Percentiles rank a stretch among this genome's conserved stretches.
Conservation (phyloP, 331 rosid genomes). For the Phaseolus coccineus region DNA sequence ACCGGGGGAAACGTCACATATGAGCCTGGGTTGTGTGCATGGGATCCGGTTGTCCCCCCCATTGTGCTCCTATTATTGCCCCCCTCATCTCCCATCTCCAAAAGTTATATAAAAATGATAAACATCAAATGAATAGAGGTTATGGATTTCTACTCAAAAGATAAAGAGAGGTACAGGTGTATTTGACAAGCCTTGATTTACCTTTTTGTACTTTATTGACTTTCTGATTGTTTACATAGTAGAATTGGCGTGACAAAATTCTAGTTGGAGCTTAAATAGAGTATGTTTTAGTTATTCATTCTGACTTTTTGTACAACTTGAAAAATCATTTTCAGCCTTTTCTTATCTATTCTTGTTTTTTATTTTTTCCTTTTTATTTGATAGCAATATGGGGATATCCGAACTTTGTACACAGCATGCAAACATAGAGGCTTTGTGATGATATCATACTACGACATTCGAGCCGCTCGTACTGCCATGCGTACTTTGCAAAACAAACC, state of each 20-base stretch:
- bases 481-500: slow-evolving; percentile 93
- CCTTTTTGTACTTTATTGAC: neutral
- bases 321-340: slow-evolving; percentile 2
- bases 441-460: slow-evolving; percentile 96
- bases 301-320: neutral
- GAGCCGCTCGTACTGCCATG: slow-evolving; percentile 96
- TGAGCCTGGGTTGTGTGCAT: neutral
- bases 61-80: neutral
- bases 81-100: neutral
- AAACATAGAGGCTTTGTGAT: slow-evolving; percentile 98
- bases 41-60: neutral
- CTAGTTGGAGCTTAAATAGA: neutral
- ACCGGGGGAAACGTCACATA: neutral
- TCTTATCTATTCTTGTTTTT: slow-evolving; percentile 32
- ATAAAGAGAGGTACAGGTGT: neutral
- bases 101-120: neutral
- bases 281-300: neutral
- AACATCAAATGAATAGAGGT: neutral
- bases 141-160: neutral
- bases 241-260: neutral
- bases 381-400: slow-evolving; percentile 93
- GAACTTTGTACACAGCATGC: slow-evolving; percentile 96
- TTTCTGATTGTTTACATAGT: neutral
- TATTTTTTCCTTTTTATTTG: slow-evolving; percentile 40
- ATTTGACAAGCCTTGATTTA: neutral